Conservation (phyloP, 2,329 filamentous ascomycete species). For the Verticillium nubilum region DNA sequence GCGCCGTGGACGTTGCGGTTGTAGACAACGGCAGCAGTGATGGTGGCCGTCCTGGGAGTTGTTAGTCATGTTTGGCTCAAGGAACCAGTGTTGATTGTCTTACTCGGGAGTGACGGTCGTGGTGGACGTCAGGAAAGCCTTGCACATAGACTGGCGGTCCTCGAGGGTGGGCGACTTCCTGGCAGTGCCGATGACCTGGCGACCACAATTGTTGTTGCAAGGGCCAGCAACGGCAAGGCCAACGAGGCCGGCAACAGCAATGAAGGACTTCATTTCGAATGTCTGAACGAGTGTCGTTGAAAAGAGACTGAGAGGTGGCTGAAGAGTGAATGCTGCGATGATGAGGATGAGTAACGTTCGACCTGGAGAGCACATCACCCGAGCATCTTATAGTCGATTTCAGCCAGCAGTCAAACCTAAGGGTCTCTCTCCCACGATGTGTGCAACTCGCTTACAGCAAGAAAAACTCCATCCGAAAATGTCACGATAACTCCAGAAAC, state of each 20-base stretch:
- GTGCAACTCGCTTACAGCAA: background rate
- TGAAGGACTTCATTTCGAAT: constrained; percentile 1
- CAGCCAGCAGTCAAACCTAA: background rate
- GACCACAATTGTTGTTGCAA: constrained; percentile 12
- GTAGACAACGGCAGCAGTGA: background rate
- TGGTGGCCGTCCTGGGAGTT: background rate
- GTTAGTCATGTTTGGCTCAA: background rate
- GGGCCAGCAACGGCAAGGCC: background rate
- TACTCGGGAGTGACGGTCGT: constrained; percentile 4
- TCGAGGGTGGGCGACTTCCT: background rate
- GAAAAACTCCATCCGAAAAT: background rate
- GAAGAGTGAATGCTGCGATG: background rate
- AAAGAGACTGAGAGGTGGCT: background rate
- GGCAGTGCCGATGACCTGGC: constrained; percentile 4
- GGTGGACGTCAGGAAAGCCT: constrained; percentile 5
- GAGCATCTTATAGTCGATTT: background rate
- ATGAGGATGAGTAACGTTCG: background rate
- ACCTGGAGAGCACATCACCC: background rate
- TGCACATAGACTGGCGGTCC: constrained; percentile 5
- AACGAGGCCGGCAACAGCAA: background rate
- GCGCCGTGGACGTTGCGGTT: constrained; percentile 3
- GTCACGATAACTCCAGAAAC: background rate
- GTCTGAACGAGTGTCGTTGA: background rate
- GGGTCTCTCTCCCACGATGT: background rate
- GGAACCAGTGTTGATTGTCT: too few relatives aligned